Evolutionary conservation across 345 rosid species (phyloP).

Genomic region (Eucalyptus tenuipes): DNA sequence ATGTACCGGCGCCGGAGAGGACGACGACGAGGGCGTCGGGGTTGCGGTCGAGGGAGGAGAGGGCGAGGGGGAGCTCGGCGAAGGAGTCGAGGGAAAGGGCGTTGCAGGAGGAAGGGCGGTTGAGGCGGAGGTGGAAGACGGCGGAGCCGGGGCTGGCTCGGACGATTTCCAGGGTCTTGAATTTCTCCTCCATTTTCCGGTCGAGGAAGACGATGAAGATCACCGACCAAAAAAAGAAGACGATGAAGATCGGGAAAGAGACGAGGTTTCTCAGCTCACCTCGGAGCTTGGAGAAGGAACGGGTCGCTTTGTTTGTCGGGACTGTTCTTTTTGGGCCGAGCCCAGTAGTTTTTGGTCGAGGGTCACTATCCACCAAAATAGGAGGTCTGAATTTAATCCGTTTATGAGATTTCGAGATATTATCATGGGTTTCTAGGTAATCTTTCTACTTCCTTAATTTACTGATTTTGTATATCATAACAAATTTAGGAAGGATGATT

Average conservation of each 20-base stretch:
- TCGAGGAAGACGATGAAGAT: neutral
- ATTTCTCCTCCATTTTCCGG: slow-evolving; percentile 14
- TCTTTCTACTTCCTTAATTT: too few species aligned
- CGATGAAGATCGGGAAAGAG: neutral
- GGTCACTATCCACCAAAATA: too few species aligned
- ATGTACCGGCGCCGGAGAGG: slow-evolving; percentile 50
- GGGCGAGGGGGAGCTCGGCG: slow-evolving; percentile 54
- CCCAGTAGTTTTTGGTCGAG: neutral
- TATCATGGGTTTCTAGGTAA: too few species aligned
- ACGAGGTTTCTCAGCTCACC: neutral
- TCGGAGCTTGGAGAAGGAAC: neutral
- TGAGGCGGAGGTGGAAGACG: slow-evolving; percentile 41
- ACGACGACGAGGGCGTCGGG: slow-evolving; percentile 39
- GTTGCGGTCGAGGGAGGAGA: slow-evolving; percentile 46
- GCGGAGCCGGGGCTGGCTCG: slow-evolving; percentile 18
- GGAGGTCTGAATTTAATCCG: rapidly evolving
- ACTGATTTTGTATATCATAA: too few species aligned
- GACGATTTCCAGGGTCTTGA: slow-evolving; percentile 33
- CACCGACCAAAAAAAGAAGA: too few species aligned
- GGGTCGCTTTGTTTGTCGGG: neutral
- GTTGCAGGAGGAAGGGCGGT: slow-evolving; percentile 52
- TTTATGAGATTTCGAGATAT: too few species aligned
- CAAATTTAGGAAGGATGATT: too few species aligned
- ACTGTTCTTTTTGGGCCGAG: neutral
- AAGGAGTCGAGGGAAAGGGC: slow-evolving; percentile 57